Evolutionary conservation across 345 rosid genomes (phyloP).

Genomic region (Odontarrhena argentea): DNA sequence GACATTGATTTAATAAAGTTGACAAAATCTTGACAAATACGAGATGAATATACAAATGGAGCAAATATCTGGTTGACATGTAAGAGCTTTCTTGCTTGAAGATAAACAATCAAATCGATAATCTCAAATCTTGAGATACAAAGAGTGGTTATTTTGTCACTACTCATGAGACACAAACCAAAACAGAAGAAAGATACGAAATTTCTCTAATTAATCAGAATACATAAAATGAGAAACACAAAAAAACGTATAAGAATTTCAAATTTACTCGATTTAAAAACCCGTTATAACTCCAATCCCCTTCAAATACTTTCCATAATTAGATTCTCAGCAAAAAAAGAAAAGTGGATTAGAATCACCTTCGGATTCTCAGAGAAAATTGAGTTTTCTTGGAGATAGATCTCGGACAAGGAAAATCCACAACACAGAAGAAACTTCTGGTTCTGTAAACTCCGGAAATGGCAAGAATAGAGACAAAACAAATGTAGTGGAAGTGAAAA

Average conservation of each 20-base stretch:
- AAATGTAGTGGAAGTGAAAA: constrained; percentile 17
- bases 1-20: background rate
- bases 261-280: constrained; percentile 20
- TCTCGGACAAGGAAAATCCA: constrained; percentile 24
- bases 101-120: constrained; percentile 8
- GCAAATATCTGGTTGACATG: constrained; percentile 21
- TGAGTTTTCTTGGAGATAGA: constrained; percentile 14
- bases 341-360: background rate
- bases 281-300: background rate
- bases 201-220: constrained; percentile 9
- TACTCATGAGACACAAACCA: constrained; percentile 16
- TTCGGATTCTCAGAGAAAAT: constrained; percentile 17
- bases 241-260: background rate
- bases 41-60: background rate
- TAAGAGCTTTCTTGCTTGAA: constrained; percentile 8
- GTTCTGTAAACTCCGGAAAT: constrained; percentile 29
- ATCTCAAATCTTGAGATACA: constrained; percentile 34
- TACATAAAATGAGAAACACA: background rate
- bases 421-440: constrained; percentile 26
- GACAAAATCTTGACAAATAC: constrained; percentile 24
- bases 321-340: constrained; percentile 12
- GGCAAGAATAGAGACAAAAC: constrained; percentile 26
- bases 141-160: background rate
- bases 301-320: constrained; percentile 34
- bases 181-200: background rate